Conservation (phyloP, 441 rosid species). For the Croton laevigatus region DNA sequence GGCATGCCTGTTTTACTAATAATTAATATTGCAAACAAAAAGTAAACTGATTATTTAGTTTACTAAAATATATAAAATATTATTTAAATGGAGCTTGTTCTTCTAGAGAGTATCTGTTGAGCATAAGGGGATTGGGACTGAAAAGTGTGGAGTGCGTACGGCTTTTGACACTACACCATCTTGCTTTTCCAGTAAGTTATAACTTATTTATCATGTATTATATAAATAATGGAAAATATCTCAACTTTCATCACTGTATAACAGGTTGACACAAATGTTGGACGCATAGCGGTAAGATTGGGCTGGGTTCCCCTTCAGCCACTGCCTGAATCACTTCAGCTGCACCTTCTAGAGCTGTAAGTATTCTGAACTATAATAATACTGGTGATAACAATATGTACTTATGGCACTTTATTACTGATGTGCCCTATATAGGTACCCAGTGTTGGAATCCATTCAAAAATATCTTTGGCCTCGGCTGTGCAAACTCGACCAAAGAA, state of each 20-base stretch:
- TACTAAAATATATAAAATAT: background rate
- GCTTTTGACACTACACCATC: slow-evolving; percentile 88
- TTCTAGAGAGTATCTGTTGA: slow-evolving; percentile 81
- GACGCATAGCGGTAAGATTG: slow-evolving; percentile 89
- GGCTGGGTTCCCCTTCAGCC: slow-evolving; percentile 99
- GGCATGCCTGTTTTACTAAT: background rate
- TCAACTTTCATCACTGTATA: slow-evolving; percentile 20
- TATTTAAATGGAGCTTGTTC: slow-evolving; percentile 11
- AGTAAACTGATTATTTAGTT: background rate
- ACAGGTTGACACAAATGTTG: slow-evolving; percentile 98
- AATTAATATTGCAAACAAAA: background rate
- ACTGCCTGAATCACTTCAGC: slow-evolving; percentile 85
- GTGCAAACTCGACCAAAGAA: slow-evolving; percentile 90
- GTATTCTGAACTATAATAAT: slow-evolving; percentile 24
- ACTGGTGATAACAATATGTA: background rate
- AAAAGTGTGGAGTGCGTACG: slow-evolving; percentile 98
- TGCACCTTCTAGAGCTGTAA: slow-evolving; percentile 94
- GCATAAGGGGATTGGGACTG: slow-evolving; percentile 81
- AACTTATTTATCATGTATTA: background rate
- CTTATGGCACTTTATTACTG: slow-evolving; percentile 17
- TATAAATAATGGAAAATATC: slow-evolving; percentile 7
- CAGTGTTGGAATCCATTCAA: slow-evolving; percentile 86
- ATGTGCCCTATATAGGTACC: slow-evolving; percentile 57
- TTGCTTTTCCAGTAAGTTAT: slow-evolving; percentile 90
- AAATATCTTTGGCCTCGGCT: slow-evolving; percentile 93